Evolutionary conservation across 192 early-diverging fungal species (phyloP), one percentile per base, ranked within the genome.

Genomic region (Coemansia javaensis): DNA sequence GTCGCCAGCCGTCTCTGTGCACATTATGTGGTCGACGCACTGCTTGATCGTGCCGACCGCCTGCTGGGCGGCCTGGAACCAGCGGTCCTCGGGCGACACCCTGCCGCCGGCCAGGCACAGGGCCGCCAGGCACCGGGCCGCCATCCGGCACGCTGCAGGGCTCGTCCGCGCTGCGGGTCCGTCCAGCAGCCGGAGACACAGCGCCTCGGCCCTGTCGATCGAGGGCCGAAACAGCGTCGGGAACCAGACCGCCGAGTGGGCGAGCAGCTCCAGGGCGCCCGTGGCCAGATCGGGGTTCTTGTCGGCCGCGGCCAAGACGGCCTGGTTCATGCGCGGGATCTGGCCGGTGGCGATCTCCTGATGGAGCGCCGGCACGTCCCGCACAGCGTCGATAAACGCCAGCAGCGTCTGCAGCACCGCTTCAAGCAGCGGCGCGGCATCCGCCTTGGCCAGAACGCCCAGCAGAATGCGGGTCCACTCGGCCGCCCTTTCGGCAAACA

Each of bases 301-400:
- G 3, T 75, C 73, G 1, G 45, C 66, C 24, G 69, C 37, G 0
- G 45, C 48, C 47, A 75, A 17, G 14, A 75, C 47, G 0, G 53
- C 61, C 53, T 61, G 73, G 61, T 75, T 69, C 37, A 75, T 69
- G 12, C 62, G 64, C 16, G 66, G 66, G 0, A 75, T 57, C 56
- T 69, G 61, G 0, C 61, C 43, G 13, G 37, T 60, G 11, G 66
- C 57, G 12, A 75, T 58, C 44, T 75, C 73, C 36, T 66, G 64
- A 16, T 59, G 31, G 17, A 75, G 44, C 35, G 43, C 44, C 5
- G 66, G 62, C 16, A 67, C 50, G 23, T 75, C 73, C 37, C 66
- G 66, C 28, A 65, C 66, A 25, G 62, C 46, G 34, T 69, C 66
- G 50, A 75, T 47, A 44, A 75, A 69, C 3, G 39, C 40, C 13